Evolutionary conservation across 441 rosid genomes (phyloP), one percentile per base, ranked within the genome.

Genomic region (Bocquillonia castaneifolia): DNA sequence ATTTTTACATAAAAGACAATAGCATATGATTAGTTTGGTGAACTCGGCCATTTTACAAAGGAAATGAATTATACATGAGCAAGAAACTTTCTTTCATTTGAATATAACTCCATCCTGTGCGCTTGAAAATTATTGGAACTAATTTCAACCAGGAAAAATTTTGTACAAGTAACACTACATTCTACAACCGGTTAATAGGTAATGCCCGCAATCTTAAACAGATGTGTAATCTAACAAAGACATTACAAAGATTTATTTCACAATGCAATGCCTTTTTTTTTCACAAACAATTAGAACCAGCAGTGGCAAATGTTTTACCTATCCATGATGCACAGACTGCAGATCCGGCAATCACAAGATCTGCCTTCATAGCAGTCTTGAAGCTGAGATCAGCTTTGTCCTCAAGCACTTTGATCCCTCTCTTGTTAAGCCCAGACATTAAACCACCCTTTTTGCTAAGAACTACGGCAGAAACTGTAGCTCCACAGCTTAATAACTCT

Each of bases 251-350:
- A 51, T 48, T 8, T 40, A 48, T 36, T 59, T 34, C 6, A 17
- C 20, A n/a, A n/a, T n/a, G n/a, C n/a, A 28, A 17, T 14, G 18
- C 10, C 59, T 48, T 48, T 20, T 17, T 62, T 45, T 64, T 61
- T 22, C 13, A 39, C 15, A 17, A 39, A 64, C 20, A 55, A 67
- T 34, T 28, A 18, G 63, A 74, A 66, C 37, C 14, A 69, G 56
- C 23, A 54, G 57, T 62, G 47, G 42, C 31, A 25, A 31, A 63
- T 68, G 62, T 62, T 57, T 80, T 72, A 93, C 99, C 99, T 62
- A 93, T 88, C 99, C 99, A 93, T 54, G 93, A 83, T 53, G 91
- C 89, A 82, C 97, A 93, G 54, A 93, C 99, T 48, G 99, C 99
- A 50, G 99, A 93, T 73, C 99, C 99, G 55, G 97, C 95, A 80